Base-by-base conservation (phyloP, 495 filamentous ascomycete species). In the Astrothelium macrocarpum region DNA sequence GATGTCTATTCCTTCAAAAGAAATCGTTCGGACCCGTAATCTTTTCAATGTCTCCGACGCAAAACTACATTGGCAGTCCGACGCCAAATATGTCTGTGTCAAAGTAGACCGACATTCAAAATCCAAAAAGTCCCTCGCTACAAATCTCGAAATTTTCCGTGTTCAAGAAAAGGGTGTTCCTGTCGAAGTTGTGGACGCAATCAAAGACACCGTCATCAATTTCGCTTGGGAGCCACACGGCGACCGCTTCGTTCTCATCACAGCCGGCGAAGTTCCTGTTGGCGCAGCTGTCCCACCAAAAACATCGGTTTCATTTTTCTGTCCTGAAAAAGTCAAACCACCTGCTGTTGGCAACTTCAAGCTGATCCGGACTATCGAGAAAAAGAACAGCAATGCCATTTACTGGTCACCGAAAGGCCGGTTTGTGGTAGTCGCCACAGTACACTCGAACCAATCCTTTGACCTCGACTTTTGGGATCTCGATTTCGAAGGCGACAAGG, bases 21-120 rank as follows among this genome's bases (percentile, higher is more conserved):
- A 95, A 72, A 83, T 95, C 66, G 88, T 97, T 45, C 88, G 94
- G 67, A 94, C 92, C 0, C 81, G 96, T 70, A 98, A 98, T 72
- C 82, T 98, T 32, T 96, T 98, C 85, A 97, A 92, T 71, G 94
- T 98, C 28, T 87, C 90, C 3, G 94, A 98, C 77, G 93, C 90
- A 65, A 98, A 97, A 79, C 83, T 98, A 39, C 89, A 92, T 78
- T 98, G 94, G 94, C 94, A 98, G 77, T 95, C 89, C 1, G 89
- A 96, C 70, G 89, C 86, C 62, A 83, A 86, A 60, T 97, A 96
- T 71, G 85, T 97, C 62, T 98, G 95, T 73, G 94, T 97, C 66
- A 98, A 97, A 82, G 94, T 98, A 43, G 94, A 98, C 75, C 87
- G 94, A 63, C 94, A 98, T 81, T 95, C 91, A 73, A 98, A 97